phyloP scores from a whole-genome alignment of 2,329 filamentous ascomycete genomes.

The Colletotrichum tabaci region DNA sequence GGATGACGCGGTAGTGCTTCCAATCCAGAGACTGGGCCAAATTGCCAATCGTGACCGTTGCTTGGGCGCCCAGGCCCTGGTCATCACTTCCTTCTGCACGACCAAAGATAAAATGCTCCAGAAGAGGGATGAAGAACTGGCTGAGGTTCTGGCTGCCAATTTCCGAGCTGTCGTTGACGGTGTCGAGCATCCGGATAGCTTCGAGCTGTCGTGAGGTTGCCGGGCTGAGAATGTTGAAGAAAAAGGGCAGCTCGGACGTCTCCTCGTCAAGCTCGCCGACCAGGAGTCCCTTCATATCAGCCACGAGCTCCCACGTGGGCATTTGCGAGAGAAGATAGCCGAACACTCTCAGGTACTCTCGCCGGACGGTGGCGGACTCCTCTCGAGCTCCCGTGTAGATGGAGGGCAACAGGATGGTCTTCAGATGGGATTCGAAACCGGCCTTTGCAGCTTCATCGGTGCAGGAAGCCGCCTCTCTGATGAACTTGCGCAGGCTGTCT shows the following conservation, averaged over 20 bases:
- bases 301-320: conserved; percentile 77
- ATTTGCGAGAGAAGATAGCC: conserved; percentile 83
- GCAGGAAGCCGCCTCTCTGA: conserved; percentile 72
- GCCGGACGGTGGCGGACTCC: conserved; percentile 84
- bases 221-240: conserved; percentile 92
- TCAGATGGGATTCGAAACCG: conserved; percentile 72
- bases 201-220: conserved; percentile 89
- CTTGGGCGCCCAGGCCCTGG: conserved; percentile 88
- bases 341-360: conserved; percentile 85
- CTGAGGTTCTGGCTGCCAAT: conserved; percentile 84
- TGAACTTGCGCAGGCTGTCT: conserved; percentile 83
- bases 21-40: conserved; percentile 86
- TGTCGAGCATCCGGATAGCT: conserved; percentile 83
- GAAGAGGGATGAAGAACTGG: conserved; percentile 89
- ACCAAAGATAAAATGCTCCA: conserved; percentile 95
- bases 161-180: conserved; percentile 74
- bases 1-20: conserved; percentile 88
- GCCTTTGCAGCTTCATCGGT: conserved; percentile 57
- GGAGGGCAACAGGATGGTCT: conserved; percentile 78
- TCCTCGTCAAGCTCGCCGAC: conserved; percentile 73
- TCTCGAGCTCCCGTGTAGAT: conserved; percentile 84
- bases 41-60: conserved; percentile 83
- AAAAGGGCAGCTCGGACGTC: conserved; percentile 79
- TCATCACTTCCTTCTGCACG: conserved; percentile 81
- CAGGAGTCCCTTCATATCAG: conserved; percentile 81